phyloP scores from a whole-genome alignment of 2,329 filamentous ascomycete genomes.

The Sclerotinia subarctica region DNA sequence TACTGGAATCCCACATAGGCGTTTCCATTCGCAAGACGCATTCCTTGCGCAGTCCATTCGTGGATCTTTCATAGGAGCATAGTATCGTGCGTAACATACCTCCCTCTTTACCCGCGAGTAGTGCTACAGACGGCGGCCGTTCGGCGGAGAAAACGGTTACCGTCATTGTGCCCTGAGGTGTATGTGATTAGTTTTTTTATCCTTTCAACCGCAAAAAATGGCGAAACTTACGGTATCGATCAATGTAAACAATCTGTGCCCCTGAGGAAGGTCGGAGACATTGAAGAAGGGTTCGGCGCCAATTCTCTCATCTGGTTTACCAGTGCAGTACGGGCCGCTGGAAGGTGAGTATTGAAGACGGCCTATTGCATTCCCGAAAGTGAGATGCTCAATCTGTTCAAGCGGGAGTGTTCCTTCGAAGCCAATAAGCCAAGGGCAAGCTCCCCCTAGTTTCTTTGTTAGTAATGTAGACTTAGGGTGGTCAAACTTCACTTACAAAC shows the following conservation, averaged over 20 bases:
- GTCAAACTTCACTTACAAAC: conserved; percentile 17
- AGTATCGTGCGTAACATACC: conserved; percentile 39
- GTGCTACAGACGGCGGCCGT: conserved; percentile 37
- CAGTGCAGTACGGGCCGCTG: conserved; percentile 17
- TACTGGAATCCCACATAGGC: conserved; percentile 20
- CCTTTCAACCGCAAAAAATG: no score
- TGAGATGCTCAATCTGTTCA: conserved; percentile 18
- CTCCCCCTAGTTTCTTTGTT: conserved; percentile 3
- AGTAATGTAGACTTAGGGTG: neutral
- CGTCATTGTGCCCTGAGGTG: conserved; percentile 22
- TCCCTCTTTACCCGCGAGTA: conserved; percentile 39
- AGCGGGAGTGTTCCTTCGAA: conserved; percentile 27
- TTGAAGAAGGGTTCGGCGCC: conserved; percentile 30
- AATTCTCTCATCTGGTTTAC: conserved; percentile 21
- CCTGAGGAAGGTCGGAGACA: conserved; percentile 18
- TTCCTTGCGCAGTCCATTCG: conserved; percentile 25
- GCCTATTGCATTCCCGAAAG: conserved; percentile 27
- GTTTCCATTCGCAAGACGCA: conserved; percentile 28
- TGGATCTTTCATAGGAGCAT: conserved; percentile 29
- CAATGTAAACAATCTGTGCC: conserved; percentile 31
- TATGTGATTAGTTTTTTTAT: neutral
- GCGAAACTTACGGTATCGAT: conserved; percentile 34
- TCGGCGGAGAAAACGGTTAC: conserved; percentile 39
- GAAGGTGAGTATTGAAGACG: conserved; percentile 25
- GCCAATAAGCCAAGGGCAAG: conserved; percentile 22